Conservation (phyloP, 106 monocot genomes). For the Dendrobium officinale region DNA sequence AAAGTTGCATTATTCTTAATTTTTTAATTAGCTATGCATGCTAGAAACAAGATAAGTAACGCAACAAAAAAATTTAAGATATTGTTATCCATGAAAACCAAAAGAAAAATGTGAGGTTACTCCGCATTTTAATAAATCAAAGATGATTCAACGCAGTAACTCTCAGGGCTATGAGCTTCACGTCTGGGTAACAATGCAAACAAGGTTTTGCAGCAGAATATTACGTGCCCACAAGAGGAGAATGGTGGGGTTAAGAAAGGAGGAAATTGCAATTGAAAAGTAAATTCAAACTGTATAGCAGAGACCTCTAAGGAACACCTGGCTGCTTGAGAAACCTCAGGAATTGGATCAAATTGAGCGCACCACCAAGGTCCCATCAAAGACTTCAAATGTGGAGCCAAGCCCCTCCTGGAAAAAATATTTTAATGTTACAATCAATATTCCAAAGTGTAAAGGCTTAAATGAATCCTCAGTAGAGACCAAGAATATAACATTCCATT, state of each 20-base stretch:
- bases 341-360: conserved; percentile 83
- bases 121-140: background rate
- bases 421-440: background rate
- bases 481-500: background rate
- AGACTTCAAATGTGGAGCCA: conserved; percentile 89
- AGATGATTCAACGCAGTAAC: background rate
- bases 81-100: background rate
- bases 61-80: background rate
- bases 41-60: background rate
- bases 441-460: background rate
- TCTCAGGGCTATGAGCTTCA: background rate
- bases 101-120: background rate
- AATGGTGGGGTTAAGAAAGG: background rate
- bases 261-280: background rate
- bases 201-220: background rate
- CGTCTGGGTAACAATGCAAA: background rate
- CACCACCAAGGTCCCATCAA: conserved; percentile 99
- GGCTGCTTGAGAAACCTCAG: conserved; percentile 88
- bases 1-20: background rate
- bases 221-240: background rate
- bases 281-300: background rate
- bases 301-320: conserved; percentile 81
- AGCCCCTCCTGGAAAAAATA: conserved; percentile 59
- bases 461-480: background rate
- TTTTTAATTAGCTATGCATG: background rate